Evolutionary conservation across 2,329 filamentous ascomycete genomes (phyloP).

Genomic region (Emmonsiellopsis sp.): DNA sequence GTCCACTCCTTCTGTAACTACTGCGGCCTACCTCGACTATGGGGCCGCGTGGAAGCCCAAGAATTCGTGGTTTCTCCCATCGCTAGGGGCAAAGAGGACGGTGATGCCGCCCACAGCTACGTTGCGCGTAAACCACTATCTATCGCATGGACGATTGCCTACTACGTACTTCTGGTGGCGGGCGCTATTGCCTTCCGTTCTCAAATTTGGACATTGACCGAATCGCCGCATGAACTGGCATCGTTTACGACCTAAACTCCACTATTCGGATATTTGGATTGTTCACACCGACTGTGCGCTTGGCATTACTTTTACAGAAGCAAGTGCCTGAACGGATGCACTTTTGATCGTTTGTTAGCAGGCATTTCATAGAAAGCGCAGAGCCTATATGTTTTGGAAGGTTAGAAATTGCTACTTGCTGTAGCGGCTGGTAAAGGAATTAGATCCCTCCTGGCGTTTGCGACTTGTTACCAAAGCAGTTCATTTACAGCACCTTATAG

Average conservation of each 20-base stretch:
- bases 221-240: conserved; percentile 33
- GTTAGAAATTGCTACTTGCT: too few species aligned
- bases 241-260: conserved; percentile 15
- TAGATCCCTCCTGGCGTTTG: too few species aligned
- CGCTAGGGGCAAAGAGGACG: conserved; percentile 34
- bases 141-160: conserved; percentile 60
- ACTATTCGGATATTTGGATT: background rate
- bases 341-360: too few species aligned
- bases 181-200: conserved; percentile 65
- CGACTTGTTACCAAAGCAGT: too few species aligned
- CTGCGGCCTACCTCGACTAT: conserved; percentile 79
- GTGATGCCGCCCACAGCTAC: conserved; percentile 15
- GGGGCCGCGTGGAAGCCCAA: conserved; percentile 59
- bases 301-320: too few species aligned
- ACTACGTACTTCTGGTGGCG: conserved; percentile 65
- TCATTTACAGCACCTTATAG: too few species aligned
- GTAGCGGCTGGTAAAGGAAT: too few species aligned
- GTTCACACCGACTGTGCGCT: too few species aligned
- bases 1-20: conserved; percentile 88
- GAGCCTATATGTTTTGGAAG: too few species aligned
- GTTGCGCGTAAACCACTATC: conserved; percentile 24
- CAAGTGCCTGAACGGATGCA: too few species aligned
- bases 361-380: too few species aligned
- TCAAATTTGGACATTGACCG: conserved; percentile 62
- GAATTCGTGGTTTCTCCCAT: conserved; percentile 16